These are phyloP conservation scores for Teratosphaeria nubilosa DNA, from an alignment of 2,329 filamentous ascomycete species.

Conservation along the genomic window DNA sequence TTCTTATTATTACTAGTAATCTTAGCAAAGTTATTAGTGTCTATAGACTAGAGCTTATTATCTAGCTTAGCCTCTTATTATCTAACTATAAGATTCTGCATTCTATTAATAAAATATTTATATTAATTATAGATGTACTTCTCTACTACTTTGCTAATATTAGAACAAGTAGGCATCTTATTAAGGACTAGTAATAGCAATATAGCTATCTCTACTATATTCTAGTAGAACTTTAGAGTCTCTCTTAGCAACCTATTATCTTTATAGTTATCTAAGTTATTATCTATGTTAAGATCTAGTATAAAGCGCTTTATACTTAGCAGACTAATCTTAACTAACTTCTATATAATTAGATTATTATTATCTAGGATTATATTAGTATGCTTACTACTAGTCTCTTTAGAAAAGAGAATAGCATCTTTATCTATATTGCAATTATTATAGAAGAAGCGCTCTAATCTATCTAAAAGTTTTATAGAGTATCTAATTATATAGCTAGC, in stretches of 20 bases:
- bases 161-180: not conserved
- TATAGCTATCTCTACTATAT: slow-evolving; percentile 1
- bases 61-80: not conserved
- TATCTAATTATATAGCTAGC: slow-evolving; percentile 3
- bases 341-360: not conserved
- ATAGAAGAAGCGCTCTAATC: slow-evolving; percentile 24
- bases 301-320: not conserved
- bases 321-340: not conserved
- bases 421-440: slow-evolving; percentile 32
- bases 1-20: slow-evolving; percentile 6
- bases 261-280: not conserved
- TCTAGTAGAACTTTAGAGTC: not conserved
- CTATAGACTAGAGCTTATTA: not conserved
- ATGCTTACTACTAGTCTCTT: slow-evolving; percentile 16
- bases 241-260: not conserved
- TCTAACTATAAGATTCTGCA: not conserved
- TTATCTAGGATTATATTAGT: slow-evolving; percentile 1
- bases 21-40: slow-evolving; percentile 6
- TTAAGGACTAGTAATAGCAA: not conserved
- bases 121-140: slow-evolving; percentile 1
- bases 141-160: not conserved
- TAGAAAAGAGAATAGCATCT: slow-evolving; percentile 33
- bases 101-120: not conserved
- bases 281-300: not conserved
- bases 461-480: slow-evolving; percentile 2